phyloP scores from a whole-genome alignment of 805 yeast genomes.

The Blastobotrys robertii region DNA sequence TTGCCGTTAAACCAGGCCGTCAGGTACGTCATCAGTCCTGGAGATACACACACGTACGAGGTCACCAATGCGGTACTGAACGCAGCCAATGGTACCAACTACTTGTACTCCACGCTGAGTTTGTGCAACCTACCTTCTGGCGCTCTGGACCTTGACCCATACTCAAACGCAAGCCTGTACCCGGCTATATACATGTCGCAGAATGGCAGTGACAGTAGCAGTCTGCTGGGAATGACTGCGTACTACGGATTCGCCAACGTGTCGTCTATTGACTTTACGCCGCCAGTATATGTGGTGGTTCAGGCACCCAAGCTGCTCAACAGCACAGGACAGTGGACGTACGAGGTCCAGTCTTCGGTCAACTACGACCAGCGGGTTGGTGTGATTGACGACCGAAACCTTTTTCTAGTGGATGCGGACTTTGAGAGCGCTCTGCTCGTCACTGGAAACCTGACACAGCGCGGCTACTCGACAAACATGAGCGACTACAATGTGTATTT shows the following conservation, averaged over 20 bases:
- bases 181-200: neutral
- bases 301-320: slow-evolving; percentile 6
- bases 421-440: slow-evolving; percentile 54
- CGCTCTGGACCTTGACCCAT: slow-evolving; percentile 14
- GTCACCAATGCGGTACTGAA: slow-evolving; percentile 9
- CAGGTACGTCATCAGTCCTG: slow-evolving; percentile 26
- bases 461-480: slow-evolving; percentile 6
- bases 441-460: slow-evolving; percentile 41
- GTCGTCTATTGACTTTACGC: slow-evolving; percentile 13
- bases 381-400: slow-evolving; percentile 9
- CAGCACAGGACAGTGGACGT: slow-evolving; percentile 37
- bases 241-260: slow-evolving; percentile 22
- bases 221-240: slow-evolving; percentile 15
- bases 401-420: slow-evolving; percentile 60
- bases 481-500: slow-evolving; percentile 15
- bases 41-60: slow-evolving; percentile 21
- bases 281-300: slow-evolving; percentile 11
- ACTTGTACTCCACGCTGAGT: slow-evolving; percentile 29
- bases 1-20: slow-evolving; percentile 14
- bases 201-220: slow-evolving; percentile 8
- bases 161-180: neutral
- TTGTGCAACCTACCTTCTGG: slow-evolving; percentile 23
- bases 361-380: slow-evolving; percentile 6
- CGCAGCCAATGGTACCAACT: slow-evolving; percentile 11
- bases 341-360: slow-evolving; percentile 46